Evolutionary conservation across 2,329 filamentous ascomycete species (phyloP), one percentile per base, ranked within the genome.

Genomic region (Talaromyces funiculosus): DNA sequence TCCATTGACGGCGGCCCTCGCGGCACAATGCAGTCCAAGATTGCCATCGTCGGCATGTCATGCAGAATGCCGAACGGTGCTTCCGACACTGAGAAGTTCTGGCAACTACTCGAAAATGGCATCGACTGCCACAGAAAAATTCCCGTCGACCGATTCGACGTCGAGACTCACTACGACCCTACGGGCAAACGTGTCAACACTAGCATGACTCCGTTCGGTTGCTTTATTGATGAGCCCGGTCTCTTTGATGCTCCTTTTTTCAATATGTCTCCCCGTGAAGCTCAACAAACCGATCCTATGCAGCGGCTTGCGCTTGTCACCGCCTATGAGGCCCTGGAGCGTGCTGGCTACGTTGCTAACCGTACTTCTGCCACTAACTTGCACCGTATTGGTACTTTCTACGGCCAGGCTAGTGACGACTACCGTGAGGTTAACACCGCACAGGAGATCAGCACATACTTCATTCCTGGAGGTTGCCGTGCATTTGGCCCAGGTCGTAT

Each of bases 201-300:
- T 64, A 87, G 83, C 59, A 84, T 88, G 72, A 89, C 86, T 1
- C 85, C 86, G 1, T 89, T 84, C 66, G 88, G 88, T 5, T 89
- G 86, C 75, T 90, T 84, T 72, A 82, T 89, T 62, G 83, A 90
- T 24, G 83, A 91, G 63, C 89, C 89, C 0, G 88, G 88, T 59
- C 79, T 88, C 53, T 93, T 93, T 68, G 90, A 93, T 67, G 86
- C 88, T n/a, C 81, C 87, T 0, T 92, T 93, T 76, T 93, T 93
- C 82, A 91, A 91, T 74, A 92, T 93, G 86, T 92, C 89, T 37
- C 89, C 89, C 5, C 84, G 88, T 66, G 89, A 93, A 74, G 90
- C 90, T 29, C 84, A 85, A 56, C 90, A 90, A 26, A 66, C 88
- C 1, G 90, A 93, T 71, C 90, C 90, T 0, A 90, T 90, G 83